Base-by-base conservation (phyloP, 2,329 filamentous ascomycete genomes). In the Xylariaceae sp. region DNA sequence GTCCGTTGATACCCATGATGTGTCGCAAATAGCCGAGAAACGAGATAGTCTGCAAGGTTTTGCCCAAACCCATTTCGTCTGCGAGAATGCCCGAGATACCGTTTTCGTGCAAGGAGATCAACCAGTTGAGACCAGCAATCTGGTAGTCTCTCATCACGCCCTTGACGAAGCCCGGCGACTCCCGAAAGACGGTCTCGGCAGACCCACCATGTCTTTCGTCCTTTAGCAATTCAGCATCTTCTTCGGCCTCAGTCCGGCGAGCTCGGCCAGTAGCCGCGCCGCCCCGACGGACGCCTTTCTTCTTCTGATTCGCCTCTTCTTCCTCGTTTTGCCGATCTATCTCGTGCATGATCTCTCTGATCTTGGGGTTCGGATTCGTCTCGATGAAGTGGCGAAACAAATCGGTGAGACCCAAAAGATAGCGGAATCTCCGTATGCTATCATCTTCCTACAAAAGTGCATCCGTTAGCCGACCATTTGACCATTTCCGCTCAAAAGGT, bases 331-430 rank as follows among this genome's bases (percentile, higher is more conserved):
- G 92, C 51, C 90, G 88, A 75, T 99, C 94, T 69, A 97, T 97
- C 75, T 97, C 90, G 54, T 84, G 83, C 82, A 97, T 94, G 67
- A 97, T 91, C 60, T 96, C 90, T 68, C 93, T 90, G 70, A 97
- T 94, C 68, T 90, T 90, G 13, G 94, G 93, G 71, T 99, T 92
- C 4, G 92, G 93, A 71, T 97, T 99, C 7, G 92, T 91, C 72
- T 97, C 92, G 76, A 99, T 99, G 75, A 99, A 99, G 76, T 99
- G 94, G 65, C 95, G 91, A 79, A 99, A 99, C 17, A 99, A 81
- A 71, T 99, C 94, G 13, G 94, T 99, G 55, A 99, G 80, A 30
- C 95, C 95, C 11, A 99, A 83, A 1, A 99, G 83, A 73, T 99
- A 99, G 64, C 92, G 88, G 73, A 99, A 99, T 72, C 94, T 84